Percentiles rank a stretch among this genome's conserved stretches.
phyloP scores from a whole-genome alignment of 1,139 yeast genomes.

The Scheffersomyces stambukii region DNA sequence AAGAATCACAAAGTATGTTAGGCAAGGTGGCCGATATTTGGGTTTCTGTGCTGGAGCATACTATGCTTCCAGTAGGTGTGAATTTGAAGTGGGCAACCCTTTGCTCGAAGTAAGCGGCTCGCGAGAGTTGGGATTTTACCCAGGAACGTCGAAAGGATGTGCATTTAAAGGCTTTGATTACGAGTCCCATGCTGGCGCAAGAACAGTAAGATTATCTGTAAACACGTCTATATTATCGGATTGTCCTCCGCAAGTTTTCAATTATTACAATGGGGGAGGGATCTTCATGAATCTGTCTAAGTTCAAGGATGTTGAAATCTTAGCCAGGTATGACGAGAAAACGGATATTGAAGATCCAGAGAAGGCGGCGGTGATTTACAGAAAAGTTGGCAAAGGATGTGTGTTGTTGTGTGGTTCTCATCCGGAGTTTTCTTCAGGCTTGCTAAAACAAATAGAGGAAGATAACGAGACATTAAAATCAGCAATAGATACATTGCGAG shows the following conservation, averaged over 20 bases:
- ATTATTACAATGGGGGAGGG: slow-evolving; percentile 86
- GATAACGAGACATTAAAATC: slow-evolving; percentile 22
- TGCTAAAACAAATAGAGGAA: slow-evolving; percentile 32
- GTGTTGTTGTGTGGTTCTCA: slow-evolving; percentile 85
- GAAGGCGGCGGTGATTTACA: slow-evolving; percentile 69
- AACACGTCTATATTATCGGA: slow-evolving; percentile 23
- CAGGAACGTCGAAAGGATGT: slow-evolving; percentile 79
- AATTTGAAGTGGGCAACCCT: slow-evolving; percentile 75
- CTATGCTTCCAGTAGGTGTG: slow-evolving; percentile 70
- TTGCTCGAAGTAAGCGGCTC: slow-evolving; percentile 77
- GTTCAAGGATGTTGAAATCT: slow-evolving; percentile 56
- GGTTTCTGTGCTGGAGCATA: slow-evolving; percentile 99
- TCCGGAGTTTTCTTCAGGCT: slow-evolving; percentile 73
- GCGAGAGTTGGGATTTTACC: slow-evolving; percentile 75
- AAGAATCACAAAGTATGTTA: slow-evolving; percentile 59
- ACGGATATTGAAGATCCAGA: slow-evolving; percentile 35
- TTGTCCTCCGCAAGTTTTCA: slow-evolving; percentile 19
- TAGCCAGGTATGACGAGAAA: slow-evolving; percentile 58
- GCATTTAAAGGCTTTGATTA: slow-evolving; percentile 79
- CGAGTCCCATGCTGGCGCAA: slow-evolving; percentile 71
- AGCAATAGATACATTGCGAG: slow-evolving; percentile 36
- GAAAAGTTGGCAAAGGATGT: slow-evolving; percentile 68
- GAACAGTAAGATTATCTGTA: slow-evolving; percentile 48
- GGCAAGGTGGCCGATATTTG: slow-evolving; percentile 72
- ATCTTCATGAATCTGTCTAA: slow-evolving; percentile 71